Base-by-base conservation (phyloP, 2,329 filamentous ascomycete species). In the Huntiella savannae region DNA sequence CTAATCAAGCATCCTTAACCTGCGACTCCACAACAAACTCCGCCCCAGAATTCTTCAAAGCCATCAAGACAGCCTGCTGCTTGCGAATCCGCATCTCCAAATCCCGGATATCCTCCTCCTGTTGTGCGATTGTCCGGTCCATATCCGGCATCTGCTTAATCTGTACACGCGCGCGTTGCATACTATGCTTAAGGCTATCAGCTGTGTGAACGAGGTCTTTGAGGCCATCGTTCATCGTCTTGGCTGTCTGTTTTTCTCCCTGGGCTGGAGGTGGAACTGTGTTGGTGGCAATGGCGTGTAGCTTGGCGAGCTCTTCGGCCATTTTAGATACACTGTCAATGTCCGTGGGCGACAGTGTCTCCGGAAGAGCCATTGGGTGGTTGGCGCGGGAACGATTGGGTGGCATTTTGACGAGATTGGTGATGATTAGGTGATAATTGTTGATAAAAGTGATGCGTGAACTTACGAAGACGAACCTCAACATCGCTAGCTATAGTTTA, bases 191-290 rank as follows among this genome's bases (percentile, higher is more conserved):
- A 55, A 95, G 68, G 33, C 73, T 71, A 56, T 85, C 82, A 1
- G 83, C 82, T 33, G 83, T 84, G 2, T 77, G 73, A 2, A 81
- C 76, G 12, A 96, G 73, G 54, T 93, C 81, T 59, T 93, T 92
- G 51, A 71, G 66, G 12, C 62, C 65, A 6, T 35, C 40, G 19
- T 37, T 41, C 36, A 40, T 33, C 6, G 38, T 35, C 11, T 41
- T 36, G 19, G 44, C 7, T 28, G 22, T 7, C 8, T 28, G 7
- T 7, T 7, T 28, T 28, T 28, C 8, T 28, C 22, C 22, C 22
- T 28, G 22, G 22, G 13, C 7, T 33, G 32, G 32, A 43, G 28
- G 13, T 34, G 13, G 32, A 22, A 36, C 33, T n/a, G 32, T 34
- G 10, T 35, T 35, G 19, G 46, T 40, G 16, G 38, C 38, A n/a